These are phyloP conservation scores for Colletotrichum sp. DNA, from an alignment of 2,329 filamentous ascomycete genomes.

Conservation along the genomic window DNA sequence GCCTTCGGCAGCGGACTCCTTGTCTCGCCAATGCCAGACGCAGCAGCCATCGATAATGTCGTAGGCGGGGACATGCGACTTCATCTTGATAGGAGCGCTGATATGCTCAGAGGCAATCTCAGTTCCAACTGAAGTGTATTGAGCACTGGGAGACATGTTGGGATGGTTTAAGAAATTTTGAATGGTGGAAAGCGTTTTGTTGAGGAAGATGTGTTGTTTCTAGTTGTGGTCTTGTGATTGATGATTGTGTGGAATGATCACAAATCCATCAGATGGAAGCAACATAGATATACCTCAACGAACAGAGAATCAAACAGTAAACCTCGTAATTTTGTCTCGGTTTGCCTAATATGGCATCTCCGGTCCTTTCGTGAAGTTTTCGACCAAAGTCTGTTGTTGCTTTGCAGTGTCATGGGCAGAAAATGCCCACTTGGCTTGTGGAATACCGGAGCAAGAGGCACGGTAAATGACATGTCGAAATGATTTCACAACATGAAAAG, in stretches of 20 bases:
- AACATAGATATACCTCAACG: background rate
- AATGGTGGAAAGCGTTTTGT: background rate
- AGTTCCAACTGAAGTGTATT: background rate
- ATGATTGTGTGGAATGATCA: background rate
- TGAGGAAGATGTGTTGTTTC: background rate
- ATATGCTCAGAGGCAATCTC: background rate
- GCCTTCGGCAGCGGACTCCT: background rate
- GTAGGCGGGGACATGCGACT: background rate
- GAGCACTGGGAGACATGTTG: background rate
- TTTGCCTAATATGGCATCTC: background rate
- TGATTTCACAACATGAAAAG: background rate
- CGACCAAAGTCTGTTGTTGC: background rate
- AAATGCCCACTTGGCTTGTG: background rate
- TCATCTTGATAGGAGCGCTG: background rate
- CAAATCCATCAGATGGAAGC: background rate
- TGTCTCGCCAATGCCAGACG: background rate
- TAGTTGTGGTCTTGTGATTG: background rate
- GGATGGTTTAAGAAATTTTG: background rate
- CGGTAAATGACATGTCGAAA: background rate
- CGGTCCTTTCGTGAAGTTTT: background rate
- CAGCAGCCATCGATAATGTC: background rate
- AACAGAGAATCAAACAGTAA: background rate
- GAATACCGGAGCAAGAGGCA: background rate
- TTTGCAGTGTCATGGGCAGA: background rate
- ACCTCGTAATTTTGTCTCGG: background rate